Evolutionary conservation across 2,329 filamentous ascomycete genomes (phyloP).

Genomic region (Scedosporium apiospermum): DNA sequence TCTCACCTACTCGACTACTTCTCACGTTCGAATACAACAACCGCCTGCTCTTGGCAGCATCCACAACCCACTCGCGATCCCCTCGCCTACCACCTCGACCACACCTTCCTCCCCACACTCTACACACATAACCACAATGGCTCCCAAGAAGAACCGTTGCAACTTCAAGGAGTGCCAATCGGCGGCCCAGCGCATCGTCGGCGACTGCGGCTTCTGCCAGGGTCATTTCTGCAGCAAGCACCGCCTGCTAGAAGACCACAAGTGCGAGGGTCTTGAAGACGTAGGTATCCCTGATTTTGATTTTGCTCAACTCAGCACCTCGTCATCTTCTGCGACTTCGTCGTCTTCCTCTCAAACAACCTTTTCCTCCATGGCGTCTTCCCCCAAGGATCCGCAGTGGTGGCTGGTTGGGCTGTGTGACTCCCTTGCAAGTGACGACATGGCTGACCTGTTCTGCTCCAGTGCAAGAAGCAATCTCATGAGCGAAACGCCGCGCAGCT

Average conservation of each 20-base stretch:
- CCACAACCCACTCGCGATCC: too few species aligned
- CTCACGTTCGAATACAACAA: neutral
- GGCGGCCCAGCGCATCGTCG: constrained; percentile 82
- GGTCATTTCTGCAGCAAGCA: constrained; percentile 95
- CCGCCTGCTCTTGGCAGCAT: neutral
- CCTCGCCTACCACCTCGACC: neutral
- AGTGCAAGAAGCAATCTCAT: constrained; percentile 95
- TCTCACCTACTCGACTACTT: neutral
- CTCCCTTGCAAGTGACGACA: constrained; percentile 20
- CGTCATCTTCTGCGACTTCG: constrained; percentile 8
- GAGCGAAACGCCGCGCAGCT: constrained; percentile 89
- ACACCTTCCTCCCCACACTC: constrained; percentile 5
- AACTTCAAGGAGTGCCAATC: constrained; percentile 83
- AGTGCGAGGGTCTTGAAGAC: constrained; percentile 85
- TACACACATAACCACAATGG: constrained; percentile 33
- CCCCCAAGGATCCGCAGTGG: constrained; percentile 17
- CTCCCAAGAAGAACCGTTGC: constrained; percentile 74
- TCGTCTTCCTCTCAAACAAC: constrained; percentile 8
- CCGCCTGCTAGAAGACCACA: constrained; percentile 86
- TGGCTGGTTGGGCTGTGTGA: constrained; percentile 32
- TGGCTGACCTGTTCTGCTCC: constrained; percentile 24
- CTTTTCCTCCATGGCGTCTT: neutral
- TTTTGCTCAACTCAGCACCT: neutral
- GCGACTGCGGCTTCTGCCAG: constrained; percentile 90
- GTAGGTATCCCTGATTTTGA: constrained; percentile 34